Evolutionary conservation across 768 basidiomycete genomes (phyloP), one percentile per base, ranked within the genome.

Genomic region (Boletus barrowsii): DNA sequence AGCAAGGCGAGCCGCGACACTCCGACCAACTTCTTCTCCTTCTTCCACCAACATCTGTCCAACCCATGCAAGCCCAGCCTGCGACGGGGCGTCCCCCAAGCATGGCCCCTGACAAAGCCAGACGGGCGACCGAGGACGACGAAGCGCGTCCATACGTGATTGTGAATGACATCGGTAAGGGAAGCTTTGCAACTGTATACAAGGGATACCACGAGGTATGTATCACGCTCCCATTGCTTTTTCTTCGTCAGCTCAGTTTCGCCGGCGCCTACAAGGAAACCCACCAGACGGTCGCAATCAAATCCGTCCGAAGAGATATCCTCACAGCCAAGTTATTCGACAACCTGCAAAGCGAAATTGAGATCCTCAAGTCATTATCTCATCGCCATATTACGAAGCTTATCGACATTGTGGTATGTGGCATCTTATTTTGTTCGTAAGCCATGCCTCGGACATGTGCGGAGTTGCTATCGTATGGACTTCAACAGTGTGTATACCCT

Each of bases 341-440:
- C 75, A 98, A 98, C 68, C 83, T 98, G n/a, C 93, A 97, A 69
- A 90, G 90, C 62, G 97, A 99, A 78, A 98, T 98, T 54, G 86
- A 93, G 58, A 98, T 99, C 58, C 83, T 98, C 63, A 98, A 98
- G 76, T 86, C 87, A 1, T 81, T 98, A 47, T 90, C 87, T 5
- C 94, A 99, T 71, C 78, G 90, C 41, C 93, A 98, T 73, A 90
- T 99, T 49, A 98, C 97, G 9, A 86, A 85, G 60, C 77, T 99
- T 26, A 84, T 94, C 49, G 93, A 98, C 68, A 95, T 98, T 59
- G 85, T 98, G 57, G 94, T 97, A 69, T 58, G 80, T 72, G 18
- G 45, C 42, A 47, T 54, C 50, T 49, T 33, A 35, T 51, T 46
- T 35, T 37, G 26, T 20, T 46, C 39, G 5, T 6, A 33, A 14